Evolutionary conservation across 148 eudicot genomes (phyloP).

Genomic region (Camellia japonica): DNA sequence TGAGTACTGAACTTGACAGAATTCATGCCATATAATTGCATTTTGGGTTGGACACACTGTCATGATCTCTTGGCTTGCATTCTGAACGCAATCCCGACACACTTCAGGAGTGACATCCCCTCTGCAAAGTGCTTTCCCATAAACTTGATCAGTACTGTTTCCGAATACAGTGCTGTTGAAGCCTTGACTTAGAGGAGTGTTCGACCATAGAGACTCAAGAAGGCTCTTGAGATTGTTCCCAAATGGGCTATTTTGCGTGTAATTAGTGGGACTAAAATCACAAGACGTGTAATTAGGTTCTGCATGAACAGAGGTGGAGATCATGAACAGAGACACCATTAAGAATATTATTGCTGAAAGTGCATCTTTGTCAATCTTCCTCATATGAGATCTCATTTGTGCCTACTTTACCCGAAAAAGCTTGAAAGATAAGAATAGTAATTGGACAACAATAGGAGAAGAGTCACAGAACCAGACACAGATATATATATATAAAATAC

Average conservation of each 20-base stretch:
- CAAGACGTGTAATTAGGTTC: conserved; percentile 12
- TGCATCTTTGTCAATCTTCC: background rate
- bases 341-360: background rate
- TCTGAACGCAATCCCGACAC: conserved; percentile 22
- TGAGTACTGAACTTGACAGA: conserved; percentile 30
- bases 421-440: background rate
- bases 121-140: conserved; percentile 28
- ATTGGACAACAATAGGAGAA: background rate
- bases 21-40: conserved; percentile 27
- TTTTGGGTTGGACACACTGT: conserved; percentile 15
- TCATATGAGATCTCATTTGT: background rate
- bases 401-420: background rate
- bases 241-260: conserved; percentile 22
- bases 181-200: conserved; percentile 14
- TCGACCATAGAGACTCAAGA: conserved; percentile 17
- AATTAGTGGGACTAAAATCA: background rate
- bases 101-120: conserved; percentile 23
- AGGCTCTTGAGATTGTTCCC: conserved; percentile 19
- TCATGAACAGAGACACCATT: conserved; percentile 1
- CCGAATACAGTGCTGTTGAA: conserved; percentile 21
- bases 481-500: too few relatives aligned
- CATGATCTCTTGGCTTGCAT: conserved; percentile 16
- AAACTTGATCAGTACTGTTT: conserved; percentile 5
- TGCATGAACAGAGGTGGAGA: conserved; percentile 7
- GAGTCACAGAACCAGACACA: background rate